A percentile compares a stretch with the other conserved stretches of the same genome.
Evolutionary conservation across 164 flowering plant species (phyloP).

Genomic region (Brasenia schreberi): DNA sequence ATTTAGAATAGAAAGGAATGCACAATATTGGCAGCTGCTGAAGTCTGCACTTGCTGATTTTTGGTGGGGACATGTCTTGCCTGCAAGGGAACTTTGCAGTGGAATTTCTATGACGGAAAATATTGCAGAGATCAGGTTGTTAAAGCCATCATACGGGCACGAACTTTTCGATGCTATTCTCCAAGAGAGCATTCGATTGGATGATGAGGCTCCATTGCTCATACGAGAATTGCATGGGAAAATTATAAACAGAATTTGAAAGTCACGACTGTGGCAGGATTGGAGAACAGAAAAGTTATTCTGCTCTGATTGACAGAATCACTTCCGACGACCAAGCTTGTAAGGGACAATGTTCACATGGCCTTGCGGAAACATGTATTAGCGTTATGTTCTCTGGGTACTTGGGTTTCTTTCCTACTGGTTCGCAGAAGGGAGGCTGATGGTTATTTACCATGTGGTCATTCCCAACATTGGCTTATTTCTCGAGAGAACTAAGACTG

Average conservation of each 20-base stretch:
- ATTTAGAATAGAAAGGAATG: conserved; percentile 37
- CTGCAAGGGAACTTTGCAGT: conserved; percentile 33
- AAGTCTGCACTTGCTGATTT: conserved; percentile 45
- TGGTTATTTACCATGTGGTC: too few species aligned
- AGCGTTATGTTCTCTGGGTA: too few species aligned
- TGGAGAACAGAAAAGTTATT: background rate
- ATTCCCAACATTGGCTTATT: too few species aligned
- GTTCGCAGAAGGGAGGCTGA: too few species aligned
- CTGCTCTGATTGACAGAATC: conserved; percentile 23
- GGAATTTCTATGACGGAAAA: background rate
- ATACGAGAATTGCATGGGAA: conserved; percentile 39
- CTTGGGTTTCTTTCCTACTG: too few species aligned
- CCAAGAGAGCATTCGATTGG: conserved; percentile 27
- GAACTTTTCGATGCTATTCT: conserved; percentile 25
- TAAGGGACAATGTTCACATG: too few species aligned
- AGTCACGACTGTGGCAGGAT: background rate
- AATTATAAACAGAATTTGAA: conserved; percentile 6
- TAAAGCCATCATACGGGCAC: conserved; percentile 27
- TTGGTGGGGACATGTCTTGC: conserved; percentile 65
- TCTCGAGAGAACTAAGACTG: too few species aligned
- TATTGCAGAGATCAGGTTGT: background rate
- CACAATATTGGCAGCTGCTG: conserved; percentile 36
- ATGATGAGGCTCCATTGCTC: conserved; percentile 27
- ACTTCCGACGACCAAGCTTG: too few species aligned
- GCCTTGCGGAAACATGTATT: too few species aligned